phyloP scores from a whole-genome alignment of 1,284 basidiomycete genomes.

The Leccinum pachyderme region DNA sequence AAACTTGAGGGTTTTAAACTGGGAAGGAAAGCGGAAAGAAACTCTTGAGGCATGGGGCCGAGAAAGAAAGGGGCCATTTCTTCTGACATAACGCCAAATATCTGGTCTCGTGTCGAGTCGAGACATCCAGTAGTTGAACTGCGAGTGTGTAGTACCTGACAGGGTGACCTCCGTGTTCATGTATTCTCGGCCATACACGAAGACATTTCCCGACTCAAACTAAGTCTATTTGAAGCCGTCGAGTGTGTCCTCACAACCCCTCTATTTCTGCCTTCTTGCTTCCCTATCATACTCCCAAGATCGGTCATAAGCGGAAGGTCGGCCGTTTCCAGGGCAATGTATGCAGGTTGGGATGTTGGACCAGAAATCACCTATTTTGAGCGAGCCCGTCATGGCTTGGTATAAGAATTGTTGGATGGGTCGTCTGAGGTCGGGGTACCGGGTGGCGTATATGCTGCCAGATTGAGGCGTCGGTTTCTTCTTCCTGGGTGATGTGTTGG shows the following conservation, averaged over 20 bases:
- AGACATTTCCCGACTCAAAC: too few species aligned
- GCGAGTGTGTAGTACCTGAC: not conserved
- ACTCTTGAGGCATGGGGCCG: not conserved
- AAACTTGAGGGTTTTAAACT: not conserved
- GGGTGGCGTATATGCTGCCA: not conserved
- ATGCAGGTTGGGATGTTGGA: not conserved
- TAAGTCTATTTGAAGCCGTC: too few species aligned
- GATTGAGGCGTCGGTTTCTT: not conserved
- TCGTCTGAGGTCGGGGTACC: not conserved
- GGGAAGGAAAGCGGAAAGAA: not conserved
- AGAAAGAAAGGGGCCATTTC: not conserved
- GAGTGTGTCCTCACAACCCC: too few species aligned
- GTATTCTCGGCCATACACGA: too few species aligned
- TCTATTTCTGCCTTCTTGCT: too few species aligned
- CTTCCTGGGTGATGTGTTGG: too few species aligned
- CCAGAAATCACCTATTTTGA: not conserved
- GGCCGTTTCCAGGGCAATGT: not conserved
- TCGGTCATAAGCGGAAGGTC: too few species aligned
- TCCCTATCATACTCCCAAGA: too few species aligned
- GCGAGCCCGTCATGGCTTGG: not conserved
- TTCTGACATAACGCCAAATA: not conserved
- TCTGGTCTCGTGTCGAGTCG: not conserved
- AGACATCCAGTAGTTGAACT: not conserved
- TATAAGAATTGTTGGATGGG: not conserved
- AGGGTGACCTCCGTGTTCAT: too few species aligned